A percentile compares a stretch with the other conserved stretches of the same genome.
Conservation (phyloP, 495 filamentous ascomycete genomes). For the Aspergillus kassunensis region DNA sequence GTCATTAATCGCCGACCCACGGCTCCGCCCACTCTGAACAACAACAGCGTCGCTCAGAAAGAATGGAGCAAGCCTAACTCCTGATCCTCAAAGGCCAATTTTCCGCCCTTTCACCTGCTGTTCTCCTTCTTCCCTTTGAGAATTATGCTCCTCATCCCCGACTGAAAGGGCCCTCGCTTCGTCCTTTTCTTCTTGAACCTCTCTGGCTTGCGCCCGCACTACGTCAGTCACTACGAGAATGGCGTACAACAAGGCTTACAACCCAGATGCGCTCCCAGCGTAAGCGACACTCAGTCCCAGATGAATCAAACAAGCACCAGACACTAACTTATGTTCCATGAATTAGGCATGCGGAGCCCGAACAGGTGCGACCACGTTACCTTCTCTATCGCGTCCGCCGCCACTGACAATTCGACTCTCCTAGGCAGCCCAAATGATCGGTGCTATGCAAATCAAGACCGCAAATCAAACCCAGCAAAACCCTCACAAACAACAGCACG, state of each 20-base stretch:
- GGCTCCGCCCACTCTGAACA: slow-evolving; percentile 7
- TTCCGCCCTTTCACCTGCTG: slow-evolving; percentile 1
- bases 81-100: slow-evolving; percentile 12
- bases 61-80: slow-evolving; percentile 13
- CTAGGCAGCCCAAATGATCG: slow-evolving; percentile 54
- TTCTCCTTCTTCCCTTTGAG: neutral
- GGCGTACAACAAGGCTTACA: slow-evolving; percentile 91
- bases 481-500: slow-evolving; percentile 15
- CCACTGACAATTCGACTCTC: slow-evolving; percentile 1
- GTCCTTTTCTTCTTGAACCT: neutral
- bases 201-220: slow-evolving; percentile 17
- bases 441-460: slow-evolving; percentile 31
- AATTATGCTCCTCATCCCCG: neutral
- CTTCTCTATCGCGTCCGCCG: neutral
- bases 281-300: slow-evolving; percentile 46
- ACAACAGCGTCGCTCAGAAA: slow-evolving; percentile 8
- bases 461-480: slow-evolving; percentile 19
- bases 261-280: slow-evolving; percentile 96
- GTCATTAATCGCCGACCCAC: slow-evolving; percentile 24
- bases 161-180: slow-evolving; percentile 4
- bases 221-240: slow-evolving; percentile 49
- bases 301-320: neutral
- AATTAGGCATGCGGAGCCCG: slow-evolving; percentile 85
- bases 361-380: slow-evolving; percentile 57
- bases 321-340: neutral